phyloP scores from a whole-genome alignment of 495 filamentous ascomycete species.

The Xylaria flabelliformis region DNA sequence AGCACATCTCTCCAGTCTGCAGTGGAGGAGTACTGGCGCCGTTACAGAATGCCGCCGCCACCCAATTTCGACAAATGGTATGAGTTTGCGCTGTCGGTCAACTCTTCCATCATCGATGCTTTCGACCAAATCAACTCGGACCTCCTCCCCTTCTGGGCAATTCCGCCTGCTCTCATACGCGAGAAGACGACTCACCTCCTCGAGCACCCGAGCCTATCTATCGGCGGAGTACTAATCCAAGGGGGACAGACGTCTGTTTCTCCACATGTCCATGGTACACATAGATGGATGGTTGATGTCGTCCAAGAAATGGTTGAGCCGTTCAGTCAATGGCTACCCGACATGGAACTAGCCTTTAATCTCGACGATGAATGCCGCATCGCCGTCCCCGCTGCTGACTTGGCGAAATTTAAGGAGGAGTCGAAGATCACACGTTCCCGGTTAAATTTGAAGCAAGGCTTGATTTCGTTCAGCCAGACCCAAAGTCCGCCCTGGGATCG shows the following conservation, averaged over 20 bases:
- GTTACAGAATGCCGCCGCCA: slow-evolving; percentile 64
- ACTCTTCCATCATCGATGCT: slow-evolving; percentile 73
- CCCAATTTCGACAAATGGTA: slow-evolving; percentile 76
- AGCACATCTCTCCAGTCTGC: slow-evolving; percentile 59
- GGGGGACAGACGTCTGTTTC: slow-evolving; percentile 52
- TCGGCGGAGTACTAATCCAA: slow-evolving; percentile 52
- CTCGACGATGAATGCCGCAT: slow-evolving; percentile 78
- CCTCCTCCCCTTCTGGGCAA: slow-evolving; percentile 74
- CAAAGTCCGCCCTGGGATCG: slow-evolving; percentile 34
- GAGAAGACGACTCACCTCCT: slow-evolving; percentile 40
- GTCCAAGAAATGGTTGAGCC: slow-evolving; percentile 71
- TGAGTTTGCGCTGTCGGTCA: slow-evolving; percentile 67
- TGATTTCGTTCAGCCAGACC: slow-evolving; percentile 40
- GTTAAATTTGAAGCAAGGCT: slow-evolving; percentile 36
- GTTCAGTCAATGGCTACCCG: slow-evolving; percentile 72
- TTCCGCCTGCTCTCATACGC: slow-evolving; percentile 66
- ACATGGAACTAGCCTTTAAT: slow-evolving; percentile 86
- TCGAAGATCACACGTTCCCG: slow-evolving; percentile 40
- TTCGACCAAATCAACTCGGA: slow-evolving; percentile 75
- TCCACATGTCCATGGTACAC: slow-evolving; percentile 38
- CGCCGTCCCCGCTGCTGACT: slow-evolving; percentile 68
- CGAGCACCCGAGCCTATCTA: slow-evolving; percentile 37
- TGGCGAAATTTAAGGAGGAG: slow-evolving; percentile 41
- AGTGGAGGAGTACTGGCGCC: slow-evolving; percentile 61
- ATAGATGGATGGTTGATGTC: slow-evolving; percentile 60